Base-by-base conservation (phyloP, 257 asterid genomes). In the Prunella vulgaris region DNA sequence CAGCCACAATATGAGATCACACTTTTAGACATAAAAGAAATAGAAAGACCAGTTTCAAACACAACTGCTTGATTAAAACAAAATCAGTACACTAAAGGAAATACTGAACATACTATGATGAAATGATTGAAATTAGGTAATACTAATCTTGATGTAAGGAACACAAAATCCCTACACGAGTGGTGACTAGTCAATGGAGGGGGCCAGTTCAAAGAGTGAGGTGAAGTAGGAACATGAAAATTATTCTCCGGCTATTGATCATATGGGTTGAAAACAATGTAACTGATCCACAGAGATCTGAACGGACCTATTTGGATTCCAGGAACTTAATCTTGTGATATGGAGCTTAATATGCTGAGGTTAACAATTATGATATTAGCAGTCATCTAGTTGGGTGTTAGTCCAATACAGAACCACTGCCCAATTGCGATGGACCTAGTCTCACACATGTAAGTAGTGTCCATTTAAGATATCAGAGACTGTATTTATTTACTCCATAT, bases 1-100 rank as follows among this genome's bases (percentile, higher is more conserved):
- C 69, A 62, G 76, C 61, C 33, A 63, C 68, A 74, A 56, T 17
- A 67, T 14, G 68, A 66, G 60, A 74, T 48, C 58, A 44, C 2
- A 22, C 14, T 73, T 46, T 57, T 24, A 56, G 73, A 64, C n/a
- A 5, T 35, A 9, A 2, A 68, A 7, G 49, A 63, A 21, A 32
- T 1, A 22, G 44, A 25, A 25, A 48, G 4, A 27, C n/a, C 21
- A 64, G 28, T 58, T 65, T 76, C 35, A 14, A 63, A 18, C 33
- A 8, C 42, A 13, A 32, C 15, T 48, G 2, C n/a, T 1, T 13
- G 20, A 48, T 27, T 12, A 40, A 27, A 30, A 59, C 18, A 71
- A 22, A 70, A 35, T 28, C 4, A 32, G 15, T 13, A 54, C n/a
- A n/a, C 9, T 24, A 18, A 12, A 61, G 37, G 9, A 57, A 14